phyloP scores from a whole-genome alignment of 2,329 filamentous ascomycete species.

The Ceratocystis smalleyi region DNA sequence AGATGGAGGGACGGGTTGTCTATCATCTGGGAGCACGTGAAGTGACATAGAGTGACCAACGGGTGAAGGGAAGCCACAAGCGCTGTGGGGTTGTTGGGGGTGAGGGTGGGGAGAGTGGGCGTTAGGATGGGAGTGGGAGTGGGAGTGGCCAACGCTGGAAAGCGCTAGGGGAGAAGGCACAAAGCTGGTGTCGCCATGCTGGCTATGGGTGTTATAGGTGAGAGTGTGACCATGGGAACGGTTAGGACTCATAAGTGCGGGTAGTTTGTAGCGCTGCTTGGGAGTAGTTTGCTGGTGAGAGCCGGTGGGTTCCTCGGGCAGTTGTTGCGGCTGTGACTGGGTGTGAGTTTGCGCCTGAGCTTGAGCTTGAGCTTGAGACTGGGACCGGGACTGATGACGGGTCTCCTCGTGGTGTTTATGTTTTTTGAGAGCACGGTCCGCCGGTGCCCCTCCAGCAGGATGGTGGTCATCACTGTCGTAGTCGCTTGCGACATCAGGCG shows the following conservation, averaged over 20 bases:
- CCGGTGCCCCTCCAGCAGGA: background rate
- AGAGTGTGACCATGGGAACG: background rate
- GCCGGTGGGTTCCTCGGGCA: background rate
- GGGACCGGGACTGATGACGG: background rate
- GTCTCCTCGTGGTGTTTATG: background rate
- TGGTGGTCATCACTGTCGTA: conserved; percentile 13
- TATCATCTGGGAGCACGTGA: conserved; percentile 18
- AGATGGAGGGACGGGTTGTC: conserved; percentile 14
- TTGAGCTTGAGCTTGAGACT: background rate
- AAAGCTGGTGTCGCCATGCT: background rate
- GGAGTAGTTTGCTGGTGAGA: conserved; percentile 5
- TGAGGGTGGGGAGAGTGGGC: background rate
- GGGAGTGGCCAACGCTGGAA: background rate
- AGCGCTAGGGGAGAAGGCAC: conserved; percentile 1
- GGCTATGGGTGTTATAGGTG: background rate
- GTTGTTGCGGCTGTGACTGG: background rate
- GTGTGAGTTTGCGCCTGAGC: background rate
- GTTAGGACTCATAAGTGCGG: conserved; percentile 3
- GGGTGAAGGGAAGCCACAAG: conserved; percentile 8
- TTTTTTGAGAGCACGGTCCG: background rate
- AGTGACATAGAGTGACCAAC: background rate
- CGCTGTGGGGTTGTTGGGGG: no score
- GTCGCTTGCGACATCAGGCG: conserved; percentile 13
- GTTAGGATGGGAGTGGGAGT: conserved; percentile 2
- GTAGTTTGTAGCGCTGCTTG: conserved; percentile 10